These are phyloP conservation scores for Erigeron canadensis DNA, from an alignment of 129 eudicot species.

Conservation along the genomic window DNA sequence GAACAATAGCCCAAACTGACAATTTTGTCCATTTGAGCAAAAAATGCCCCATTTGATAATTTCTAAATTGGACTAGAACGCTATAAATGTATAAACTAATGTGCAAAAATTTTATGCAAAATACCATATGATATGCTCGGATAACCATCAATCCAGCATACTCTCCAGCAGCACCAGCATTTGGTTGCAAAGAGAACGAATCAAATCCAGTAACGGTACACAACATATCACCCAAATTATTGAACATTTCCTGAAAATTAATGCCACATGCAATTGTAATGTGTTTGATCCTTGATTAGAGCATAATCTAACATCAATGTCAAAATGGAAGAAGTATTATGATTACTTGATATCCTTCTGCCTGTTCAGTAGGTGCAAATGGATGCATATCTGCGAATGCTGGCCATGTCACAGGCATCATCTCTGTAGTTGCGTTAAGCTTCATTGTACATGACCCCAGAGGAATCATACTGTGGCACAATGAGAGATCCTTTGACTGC, in stretches of 20 bases:
- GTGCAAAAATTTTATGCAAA: not conserved
- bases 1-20: not conserved
- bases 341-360: slow-evolving; percentile 76
- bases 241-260: slow-evolving; percentile 79
- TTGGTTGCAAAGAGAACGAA: slow-evolving; percentile 96
- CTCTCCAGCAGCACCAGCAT: slow-evolving; percentile 99
- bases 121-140: slow-evolving; percentile 95
- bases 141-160: slow-evolving; percentile 98
- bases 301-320: not conserved
- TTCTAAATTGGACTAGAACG: not conserved
- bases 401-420: slow-evolving; percentile 97
- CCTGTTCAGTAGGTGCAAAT: slow-evolving; percentile 84
- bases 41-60: not conserved
- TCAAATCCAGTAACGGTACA: slow-evolving; percentile 88
- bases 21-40: not conserved
- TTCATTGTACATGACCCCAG: slow-evolving; percentile 98
- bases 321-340: slow-evolving; percentile 9
- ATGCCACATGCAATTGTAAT: not conserved
- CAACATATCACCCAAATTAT: slow-evolving; percentile 74
- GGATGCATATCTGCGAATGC: slow-evolving; percentile 82
- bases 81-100: not conserved
- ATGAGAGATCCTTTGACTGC: slow-evolving; percentile 87
- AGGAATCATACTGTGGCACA: slow-evolving; percentile 99
- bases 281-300: not conserved
- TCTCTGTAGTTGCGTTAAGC: slow-evolving; percentile 92